Base-by-base conservation (phyloP, 257 asterid genomes). In the Apocynum venetum region DNA sequence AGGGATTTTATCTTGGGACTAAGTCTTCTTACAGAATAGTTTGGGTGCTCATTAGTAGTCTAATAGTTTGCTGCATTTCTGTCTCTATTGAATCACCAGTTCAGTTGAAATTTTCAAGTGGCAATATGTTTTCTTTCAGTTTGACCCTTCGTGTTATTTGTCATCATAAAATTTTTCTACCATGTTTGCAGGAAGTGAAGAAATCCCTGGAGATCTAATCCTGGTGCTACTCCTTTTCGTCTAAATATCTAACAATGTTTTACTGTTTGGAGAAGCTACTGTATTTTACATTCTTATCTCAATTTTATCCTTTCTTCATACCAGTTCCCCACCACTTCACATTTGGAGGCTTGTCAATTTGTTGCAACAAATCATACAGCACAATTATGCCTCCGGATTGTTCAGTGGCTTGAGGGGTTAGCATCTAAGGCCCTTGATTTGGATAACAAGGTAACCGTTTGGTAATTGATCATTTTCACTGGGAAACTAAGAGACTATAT, bases 331-430 rank as follows among this genome's bases (percentile, higher is more conserved):
- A 84, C 96, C 75, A 95, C 96, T 56, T 93, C 99, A 80, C 99
- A 95, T 88, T 80, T 89, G 87, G 96, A 91, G 80, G 99, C 97
- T 75, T 91, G 96, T 84, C 93, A 91, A 79, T 95, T 89, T 83
- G 98, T 93, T 78, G 73, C 83, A 43, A 84, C 31, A 79, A 81
- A 91, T 89, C 96, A 90, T 80, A 89, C 91, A 53, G 97, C 97
- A 9, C 97, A 95, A 79, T 85, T 93, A 74, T 93, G 99, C 85
- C 91, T 93, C 78, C 90, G 99, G 81, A 90, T 95, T 84, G 96
- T 93, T 86, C 97, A 93, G 79, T 95, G 99, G 99, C 97, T 95
- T 71, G 99, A 95, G 87, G 98, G 90, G 78, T 86, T 95, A 85
- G 93, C 98, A n/a, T 95, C 97, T 79, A 93, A 89, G 83, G 90